Evolutionary conservation across 306 rosid species (phyloP).

Genomic region (Trifolium dubium): DNA sequence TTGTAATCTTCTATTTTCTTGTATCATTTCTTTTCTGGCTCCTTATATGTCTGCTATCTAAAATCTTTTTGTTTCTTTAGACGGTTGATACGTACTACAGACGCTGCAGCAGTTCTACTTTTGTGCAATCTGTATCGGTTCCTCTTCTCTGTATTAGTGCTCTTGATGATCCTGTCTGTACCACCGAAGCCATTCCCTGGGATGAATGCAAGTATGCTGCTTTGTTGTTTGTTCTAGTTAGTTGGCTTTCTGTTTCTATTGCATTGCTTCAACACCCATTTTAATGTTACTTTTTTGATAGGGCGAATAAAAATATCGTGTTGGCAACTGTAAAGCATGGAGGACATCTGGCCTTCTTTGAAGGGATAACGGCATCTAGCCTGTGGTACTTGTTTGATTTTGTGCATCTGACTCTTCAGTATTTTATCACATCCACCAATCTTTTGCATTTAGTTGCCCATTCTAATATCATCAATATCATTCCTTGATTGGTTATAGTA

Average conservation of each 20-base stretch:
- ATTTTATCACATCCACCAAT: conserved; percentile 9
- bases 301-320: conserved; percentile 75
- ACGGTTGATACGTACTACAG: conserved; percentile 96
- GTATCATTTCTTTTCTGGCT: conserved; percentile 10
- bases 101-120: conserved; percentile 74
- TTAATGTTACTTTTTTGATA: conserved; percentile 34
- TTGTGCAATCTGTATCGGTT: conserved; percentile 76
- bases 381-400: conserved; percentile 60
- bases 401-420: conserved; percentile 28
- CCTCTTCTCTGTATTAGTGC: conserved; percentile 94
- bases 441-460: neutral
- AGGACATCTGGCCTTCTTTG: conserved; percentile 87
- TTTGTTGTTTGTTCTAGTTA: conserved; percentile 33
- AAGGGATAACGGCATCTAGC: conserved; percentile 79
- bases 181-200: conserved; percentile 99
- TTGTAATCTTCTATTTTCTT: conserved; percentile 27
- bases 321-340: conserved; percentile 81
- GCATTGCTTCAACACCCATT: conserved; percentile 17
- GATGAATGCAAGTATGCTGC: conserved; percentile 92
- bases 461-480: conserved; percentile 14
- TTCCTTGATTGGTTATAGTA: conserved; percentile 29
- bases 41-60: conserved; percentile 17
- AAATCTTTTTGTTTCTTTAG: conserved; percentile 53
- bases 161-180: conserved; percentile 96
- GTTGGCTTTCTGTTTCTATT: conserved; percentile 27